Evolutionary conservation across 2,329 filamentous ascomycete genomes (phyloP).

Genomic region (Diaporthe destruens): DNA sequence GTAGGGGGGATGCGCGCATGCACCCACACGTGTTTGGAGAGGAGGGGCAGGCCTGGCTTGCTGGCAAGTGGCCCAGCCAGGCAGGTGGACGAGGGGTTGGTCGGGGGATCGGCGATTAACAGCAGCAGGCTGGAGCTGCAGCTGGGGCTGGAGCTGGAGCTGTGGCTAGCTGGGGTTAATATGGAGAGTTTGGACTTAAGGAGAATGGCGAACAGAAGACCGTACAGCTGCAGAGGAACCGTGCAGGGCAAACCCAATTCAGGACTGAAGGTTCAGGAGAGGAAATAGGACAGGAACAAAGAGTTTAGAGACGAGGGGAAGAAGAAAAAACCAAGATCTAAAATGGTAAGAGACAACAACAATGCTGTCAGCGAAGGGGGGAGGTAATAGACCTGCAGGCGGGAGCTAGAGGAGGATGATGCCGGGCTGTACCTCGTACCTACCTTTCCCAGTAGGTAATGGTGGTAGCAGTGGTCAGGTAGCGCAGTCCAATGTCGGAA

Average conservation of each 20-base stretch:
- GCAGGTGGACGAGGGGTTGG: neutral
- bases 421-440: neutral
- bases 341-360: neutral
- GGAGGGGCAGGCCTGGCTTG: conserved; percentile 31
- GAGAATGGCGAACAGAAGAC: neutral
- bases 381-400: conserved; percentile 1
- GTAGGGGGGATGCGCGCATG: conserved; percentile 34
- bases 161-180: conserved; percentile 25
- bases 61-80: conserved; percentile 18
- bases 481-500: neutral
- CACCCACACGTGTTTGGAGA: conserved; percentile 38
- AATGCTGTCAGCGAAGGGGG: conserved; percentile 4
- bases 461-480: neutral
- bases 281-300: neutral
- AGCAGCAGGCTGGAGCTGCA: neutral
- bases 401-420: conserved; percentile 23
- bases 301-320: neutral
- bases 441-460: neutral
- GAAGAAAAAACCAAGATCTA: neutral
- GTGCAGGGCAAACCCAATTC: conserved; percentile 7
- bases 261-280: neutral
- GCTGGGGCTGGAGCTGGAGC: neutral
- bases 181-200: conserved; percentile 21
- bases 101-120: conserved; percentile 33
- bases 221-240: conserved; percentile 4